phyloP scores from a whole-genome alignment of 23 red algal genomes.

The Porphyridium purpureum region DNA sequence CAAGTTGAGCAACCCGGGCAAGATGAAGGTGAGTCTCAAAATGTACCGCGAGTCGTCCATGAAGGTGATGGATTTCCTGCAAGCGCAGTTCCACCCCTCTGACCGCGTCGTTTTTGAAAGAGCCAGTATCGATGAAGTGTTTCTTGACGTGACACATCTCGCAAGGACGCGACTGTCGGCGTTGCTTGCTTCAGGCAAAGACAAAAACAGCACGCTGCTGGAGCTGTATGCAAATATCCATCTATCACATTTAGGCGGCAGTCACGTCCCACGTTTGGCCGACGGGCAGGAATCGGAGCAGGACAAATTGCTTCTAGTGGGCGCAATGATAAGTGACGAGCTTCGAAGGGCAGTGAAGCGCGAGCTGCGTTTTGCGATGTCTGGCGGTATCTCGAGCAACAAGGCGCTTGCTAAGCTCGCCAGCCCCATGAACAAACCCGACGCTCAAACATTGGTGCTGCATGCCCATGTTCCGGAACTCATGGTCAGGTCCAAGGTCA shows the following conservation, averaged over 20 bases:
- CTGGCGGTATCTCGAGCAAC: slow-evolving; percentile 63
- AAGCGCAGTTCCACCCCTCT: too few species aligned
- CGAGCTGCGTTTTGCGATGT: slow-evolving; percentile 37
- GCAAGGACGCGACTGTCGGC: not conserved
- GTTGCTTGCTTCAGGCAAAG: too few species aligned
- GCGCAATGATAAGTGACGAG: slow-evolving; percentile 19
- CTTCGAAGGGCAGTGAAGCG: slow-evolving; percentile 16
- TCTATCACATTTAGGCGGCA: too few species aligned
- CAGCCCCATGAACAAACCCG: slow-evolving; percentile 68
- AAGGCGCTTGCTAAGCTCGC: slow-evolving; percentile 93
- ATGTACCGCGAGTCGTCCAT: slow-evolving; percentile 65
- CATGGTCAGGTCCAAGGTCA: slow-evolving; percentile 24
- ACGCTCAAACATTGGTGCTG: slow-evolving; percentile 57
- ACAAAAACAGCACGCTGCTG: too few species aligned
- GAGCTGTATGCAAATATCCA: too few species aligned
- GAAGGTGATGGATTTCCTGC: too few species aligned
- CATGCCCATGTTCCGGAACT: slow-evolving; percentile 17
- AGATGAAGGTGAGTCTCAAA: slow-evolving; percentile 70
- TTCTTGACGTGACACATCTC: slow-evolving; percentile 46
- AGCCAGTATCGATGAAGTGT: slow-evolving; percentile 84
- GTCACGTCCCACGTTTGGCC: too few species aligned
- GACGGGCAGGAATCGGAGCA: too few species aligned
- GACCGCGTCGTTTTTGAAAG: too few species aligned
- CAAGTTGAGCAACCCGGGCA: too few species aligned
- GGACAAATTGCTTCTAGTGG: too few species aligned